A percentile compares a stretch with the other conserved stretches of the same genome.
Evolutionary conservation across 805 yeast species (phyloP).

Genomic region (Pichia phayaonensis): DNA sequence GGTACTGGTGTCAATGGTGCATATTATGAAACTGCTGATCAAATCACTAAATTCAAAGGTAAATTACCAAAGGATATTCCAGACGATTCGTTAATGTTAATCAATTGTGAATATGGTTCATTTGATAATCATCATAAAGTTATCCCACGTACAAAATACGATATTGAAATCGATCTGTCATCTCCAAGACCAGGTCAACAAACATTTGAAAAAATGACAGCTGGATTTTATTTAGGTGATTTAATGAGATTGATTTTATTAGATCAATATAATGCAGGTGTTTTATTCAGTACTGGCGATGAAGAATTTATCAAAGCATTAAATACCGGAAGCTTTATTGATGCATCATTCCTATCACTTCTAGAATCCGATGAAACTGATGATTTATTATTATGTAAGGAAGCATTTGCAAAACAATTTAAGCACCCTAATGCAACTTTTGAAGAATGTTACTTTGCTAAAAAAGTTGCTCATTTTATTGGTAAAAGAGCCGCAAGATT

Average conservation of each 20-base stretch:
- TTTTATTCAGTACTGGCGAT: conserved; percentile 49
- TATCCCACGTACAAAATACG: conserved; percentile 89
- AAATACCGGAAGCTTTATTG: conserved; percentile 64
- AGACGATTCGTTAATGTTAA: conserved; percentile 75
- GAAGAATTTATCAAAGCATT: conserved; percentile 55
- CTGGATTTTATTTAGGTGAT: conserved; percentile 96
- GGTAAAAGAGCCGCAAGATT: conserved; percentile 94
- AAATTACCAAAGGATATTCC: conserved; percentile 58
- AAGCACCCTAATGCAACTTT: conserved; percentile 54
- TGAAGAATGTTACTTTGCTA: conserved; percentile 77
- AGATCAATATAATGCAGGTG: conserved; percentile 60
- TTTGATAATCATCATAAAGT: conserved; percentile 86
- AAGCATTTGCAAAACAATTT: conserved; percentile 53
- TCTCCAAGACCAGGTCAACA: conserved; percentile 98
- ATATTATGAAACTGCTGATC: conserved; percentile 70
- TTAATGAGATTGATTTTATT: conserved; percentile 72
- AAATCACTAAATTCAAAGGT: conserved; percentile 83
- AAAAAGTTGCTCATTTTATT: conserved; percentile 76
- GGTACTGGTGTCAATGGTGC: conserved; percentile 99
- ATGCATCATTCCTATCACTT: conserved; percentile 80
- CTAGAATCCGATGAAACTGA: conserved; percentile 89
- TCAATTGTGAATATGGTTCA: conserved; percentile 98
- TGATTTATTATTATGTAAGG: conserved; percentile 69
- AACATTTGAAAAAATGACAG: conserved; percentile 95
- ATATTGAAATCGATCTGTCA: conserved; percentile 69